Evolutionary conservation across 2,329 filamentous ascomycete species (phyloP).

Genomic region (Calonectria multiphialidica): DNA sequence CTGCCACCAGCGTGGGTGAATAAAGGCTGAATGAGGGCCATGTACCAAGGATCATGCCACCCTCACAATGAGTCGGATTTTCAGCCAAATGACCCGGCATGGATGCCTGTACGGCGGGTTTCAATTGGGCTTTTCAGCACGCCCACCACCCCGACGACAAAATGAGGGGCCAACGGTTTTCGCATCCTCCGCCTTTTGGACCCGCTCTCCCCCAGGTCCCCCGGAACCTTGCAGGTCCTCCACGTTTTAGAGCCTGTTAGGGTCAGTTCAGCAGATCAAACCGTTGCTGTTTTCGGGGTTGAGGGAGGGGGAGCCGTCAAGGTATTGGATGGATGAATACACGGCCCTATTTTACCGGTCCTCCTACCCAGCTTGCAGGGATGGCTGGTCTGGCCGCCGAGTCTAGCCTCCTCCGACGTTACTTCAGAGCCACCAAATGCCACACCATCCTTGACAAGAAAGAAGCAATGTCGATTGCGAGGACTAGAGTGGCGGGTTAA

Average conservation of each 20-base stretch:
- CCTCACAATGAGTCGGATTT: constrained; percentile 18
- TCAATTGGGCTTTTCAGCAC: constrained; percentile 1
- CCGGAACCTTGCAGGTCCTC: constrained; percentile 28
- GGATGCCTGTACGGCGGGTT: not conserved
- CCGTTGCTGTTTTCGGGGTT: constrained; percentile 26
- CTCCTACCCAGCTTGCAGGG: constrained; percentile 35
- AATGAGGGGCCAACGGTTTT: not conserved
- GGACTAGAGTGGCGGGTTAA: not conserved
- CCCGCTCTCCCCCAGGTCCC: constrained; percentile 30
- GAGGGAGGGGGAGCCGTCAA: constrained; percentile 25
- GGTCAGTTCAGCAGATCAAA: constrained; percentile 24
- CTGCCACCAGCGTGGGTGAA: not conserved
- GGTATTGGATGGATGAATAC: constrained; percentile 40
- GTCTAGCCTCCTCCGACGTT: not conserved
- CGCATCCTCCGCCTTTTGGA: constrained; percentile 7
- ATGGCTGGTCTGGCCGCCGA: constrained; percentile 12
- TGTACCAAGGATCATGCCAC: constrained; percentile 24
- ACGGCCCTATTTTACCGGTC: constrained; percentile 41
- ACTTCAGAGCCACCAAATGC: not conserved
- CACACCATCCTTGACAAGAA: constrained; percentile 1
- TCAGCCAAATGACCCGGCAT: constrained; percentile 14
- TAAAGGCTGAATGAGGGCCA: constrained; percentile 5
- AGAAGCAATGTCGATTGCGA: not conserved
- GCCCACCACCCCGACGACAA: not conserved
- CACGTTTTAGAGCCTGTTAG: constrained; percentile 30